Conservation (phyloP, 345 rosid species). For the Eucalyptus sideroxylon region DNA sequence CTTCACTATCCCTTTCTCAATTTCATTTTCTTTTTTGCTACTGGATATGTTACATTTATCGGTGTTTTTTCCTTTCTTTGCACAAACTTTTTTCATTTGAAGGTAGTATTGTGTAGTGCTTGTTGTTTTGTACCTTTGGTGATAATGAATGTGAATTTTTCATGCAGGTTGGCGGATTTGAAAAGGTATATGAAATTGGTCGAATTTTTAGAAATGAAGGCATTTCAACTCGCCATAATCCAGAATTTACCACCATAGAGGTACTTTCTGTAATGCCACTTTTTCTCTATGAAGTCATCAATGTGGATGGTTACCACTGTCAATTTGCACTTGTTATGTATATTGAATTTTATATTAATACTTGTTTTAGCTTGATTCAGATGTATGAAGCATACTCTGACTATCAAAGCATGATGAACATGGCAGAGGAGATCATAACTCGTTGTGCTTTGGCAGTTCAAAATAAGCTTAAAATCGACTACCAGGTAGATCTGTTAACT, state of each 20-base stretch:
- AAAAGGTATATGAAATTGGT: conserved; percentile 93
- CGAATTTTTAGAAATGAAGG: conserved; percentile 98
- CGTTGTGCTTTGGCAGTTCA: conserved; percentile 70
- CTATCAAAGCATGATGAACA: conserved; percentile 86
- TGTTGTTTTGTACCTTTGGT: background rate
- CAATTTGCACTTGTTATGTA: background rate
- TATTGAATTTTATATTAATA: background rate
- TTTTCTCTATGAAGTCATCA: background rate
- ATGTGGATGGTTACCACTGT: background rate
- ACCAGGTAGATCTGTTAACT: conserved; percentile 43
- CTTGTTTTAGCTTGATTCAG: conserved; percentile 14
- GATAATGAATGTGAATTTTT: background rate
- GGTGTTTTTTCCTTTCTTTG: background rate
- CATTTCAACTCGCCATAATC: conserved; percentile 94
- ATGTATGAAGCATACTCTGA: conserved; percentile 96
- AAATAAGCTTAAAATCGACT: conserved; percentile 65
- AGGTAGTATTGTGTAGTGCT: background rate
- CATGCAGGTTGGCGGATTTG: conserved; percentile 93
- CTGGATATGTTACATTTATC: background rate
- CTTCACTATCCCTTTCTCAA: background rate
- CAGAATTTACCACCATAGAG: conserved; percentile 97
- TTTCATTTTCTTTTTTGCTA: background rate
- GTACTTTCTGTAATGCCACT: conserved; percentile 16
- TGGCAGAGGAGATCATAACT: conserved; percentile 84
- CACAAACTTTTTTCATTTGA: background rate